Conservation (phyloP, 192 early-diverging fungal species). For the Mortierella antarctica region DNA sequence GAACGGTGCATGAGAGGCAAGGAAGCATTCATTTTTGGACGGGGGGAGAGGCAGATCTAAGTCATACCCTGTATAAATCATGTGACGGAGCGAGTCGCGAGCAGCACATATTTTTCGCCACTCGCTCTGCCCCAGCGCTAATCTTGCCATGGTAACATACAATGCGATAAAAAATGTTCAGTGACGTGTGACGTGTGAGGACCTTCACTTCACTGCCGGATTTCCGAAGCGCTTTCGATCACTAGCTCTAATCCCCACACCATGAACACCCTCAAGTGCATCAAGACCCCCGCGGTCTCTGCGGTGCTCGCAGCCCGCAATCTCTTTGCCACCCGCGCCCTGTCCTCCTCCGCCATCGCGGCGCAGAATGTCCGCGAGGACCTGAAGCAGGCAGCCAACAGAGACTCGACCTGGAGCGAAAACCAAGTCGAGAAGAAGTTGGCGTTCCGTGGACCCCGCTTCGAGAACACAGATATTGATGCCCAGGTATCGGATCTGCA, state of each 20-base stretch:
- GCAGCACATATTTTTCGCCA: too few species aligned
- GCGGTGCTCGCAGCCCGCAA: constrained; percentile 13
- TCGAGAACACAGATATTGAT: constrained; percentile 83
- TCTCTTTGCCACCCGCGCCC: constrained; percentile 20
- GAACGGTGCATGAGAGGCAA: too few species aligned
- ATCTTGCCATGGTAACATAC: too few species aligned
- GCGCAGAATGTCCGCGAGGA: constrained; percentile 48
- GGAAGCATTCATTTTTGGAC: too few species aligned
- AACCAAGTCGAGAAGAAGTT: constrained; percentile 75
- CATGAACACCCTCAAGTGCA: constrained; percentile 52
- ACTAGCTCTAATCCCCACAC: neutral
- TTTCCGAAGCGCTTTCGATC: neutral
- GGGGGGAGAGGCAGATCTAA: too few species aligned
- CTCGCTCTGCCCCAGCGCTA: too few species aligned
- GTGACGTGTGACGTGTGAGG: too few species aligned
- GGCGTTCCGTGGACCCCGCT: constrained; percentile 84
- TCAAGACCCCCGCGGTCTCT: constrained; percentile 28
- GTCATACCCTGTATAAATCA: too few species aligned
- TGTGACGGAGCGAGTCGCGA: too few species aligned
- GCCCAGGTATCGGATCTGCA: constrained; percentile 68
- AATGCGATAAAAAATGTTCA: too few species aligned
- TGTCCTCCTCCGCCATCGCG: constrained; percentile 29
- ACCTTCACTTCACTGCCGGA: too few species aligned
- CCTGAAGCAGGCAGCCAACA: constrained; percentile 80
- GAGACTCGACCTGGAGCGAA: constrained; percentile 78